Base-by-base conservation (phyloP, 768 basidiomycete genomes). In the Strobilomyces dryophilus region DNA sequence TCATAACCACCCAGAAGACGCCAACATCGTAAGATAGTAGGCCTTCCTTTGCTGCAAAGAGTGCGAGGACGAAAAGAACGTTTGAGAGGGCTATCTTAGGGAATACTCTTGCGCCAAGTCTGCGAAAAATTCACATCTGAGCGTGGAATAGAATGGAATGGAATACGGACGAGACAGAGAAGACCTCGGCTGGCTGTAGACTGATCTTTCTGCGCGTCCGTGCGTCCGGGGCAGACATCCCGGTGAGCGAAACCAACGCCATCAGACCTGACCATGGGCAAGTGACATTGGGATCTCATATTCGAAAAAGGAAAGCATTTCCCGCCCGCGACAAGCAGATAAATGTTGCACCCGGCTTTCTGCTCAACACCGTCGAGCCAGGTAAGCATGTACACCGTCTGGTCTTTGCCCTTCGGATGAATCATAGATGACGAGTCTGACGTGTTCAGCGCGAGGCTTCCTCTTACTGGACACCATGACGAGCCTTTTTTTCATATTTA, bases 401-500 rank as follows among this genome's bases (percentile, higher is more conserved):
- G 32, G 8, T 35, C n/a, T 40, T 24, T 55, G 34, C 49, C 59
- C 57, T 0, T 34, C 54, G 55, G 82, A 83, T 81, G 80, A 81
- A 59, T 63, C 58, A 51, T 69, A 81, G 81, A 83, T 83, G 81
- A 83, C 90, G 90, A 92, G 91, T 93, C 91, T 76, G 91, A 92
- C 71, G 66, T 64, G 67, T 68, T 61, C 56, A 65, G 55, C 65
- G 60, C 74, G 76, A 79, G 83, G 83, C 80, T 83, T 81, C 83
- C 82, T 79, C 77, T 68, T 71, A 60, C 60, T 53, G 68, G 72
- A 42, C 53, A 59, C 75, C 56, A 65, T 86, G 89, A 90, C 81
- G 89, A 91, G 62, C 74, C 75, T 54, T 45, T 66, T 45, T 66
- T 71, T 29, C 73, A 70, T 54, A 64, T 76, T 74, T 87, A 87